Conservation (phyloP, 1,284 basidiomycete genomes). For the Vanrija pseudolonga region DNA sequence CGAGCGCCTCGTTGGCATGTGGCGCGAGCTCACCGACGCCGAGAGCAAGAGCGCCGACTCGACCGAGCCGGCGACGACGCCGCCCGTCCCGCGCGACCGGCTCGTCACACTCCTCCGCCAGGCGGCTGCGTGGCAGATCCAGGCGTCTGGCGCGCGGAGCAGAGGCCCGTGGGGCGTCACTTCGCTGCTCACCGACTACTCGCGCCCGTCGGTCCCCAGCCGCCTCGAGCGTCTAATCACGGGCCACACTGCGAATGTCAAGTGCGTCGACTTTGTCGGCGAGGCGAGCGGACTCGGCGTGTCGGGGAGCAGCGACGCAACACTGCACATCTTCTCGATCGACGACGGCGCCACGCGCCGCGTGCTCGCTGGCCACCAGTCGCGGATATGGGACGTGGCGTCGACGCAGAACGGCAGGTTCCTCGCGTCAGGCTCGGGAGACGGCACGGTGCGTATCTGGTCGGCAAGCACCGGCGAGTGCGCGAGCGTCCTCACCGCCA, state of each 20-base stretch:
- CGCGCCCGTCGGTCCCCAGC: slow-evolving; percentile 34
- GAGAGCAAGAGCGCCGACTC: slow-evolving; percentile 1
- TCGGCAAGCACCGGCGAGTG: slow-evolving; percentile 25
- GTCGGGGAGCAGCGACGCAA: slow-evolving; percentile 50
- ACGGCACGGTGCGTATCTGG: slow-evolving; percentile 53
- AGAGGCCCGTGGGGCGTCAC: slow-evolving; percentile 18
- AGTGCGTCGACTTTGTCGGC: slow-evolving; percentile 51
- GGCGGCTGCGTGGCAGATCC: slow-evolving; percentile 52
- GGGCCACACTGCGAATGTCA: slow-evolving; percentile 52
- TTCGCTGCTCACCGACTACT: slow-evolving; percentile 42
- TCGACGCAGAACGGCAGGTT: slow-evolving; percentile 25
- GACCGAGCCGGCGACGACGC: slow-evolving; percentile 4
- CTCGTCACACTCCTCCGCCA: slow-evolving; percentile 50
- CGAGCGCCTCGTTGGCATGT: slow-evolving; percentile 45
- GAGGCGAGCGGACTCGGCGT: slow-evolving; percentile 41
- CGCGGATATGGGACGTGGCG: slow-evolving; percentile 51
- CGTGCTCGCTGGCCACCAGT: slow-evolving; percentile 46
- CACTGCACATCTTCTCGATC: slow-evolving; percentile 40
- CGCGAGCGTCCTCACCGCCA: slow-evolving; percentile 29
- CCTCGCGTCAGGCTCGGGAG: slow-evolving; percentile 49
- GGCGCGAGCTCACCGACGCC: slow-evolving; percentile 44
- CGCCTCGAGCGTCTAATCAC: slow-evolving; percentile 29
- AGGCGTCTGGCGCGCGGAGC: slow-evolving; percentile 10
- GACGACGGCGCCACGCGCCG: slow-evolving; percentile 21
- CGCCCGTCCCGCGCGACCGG: slow-evolving; percentile 49